Base-by-base conservation (phyloP, 768 basidiomycete genomes). In the Leucosporidium yakuticum region DNA sequence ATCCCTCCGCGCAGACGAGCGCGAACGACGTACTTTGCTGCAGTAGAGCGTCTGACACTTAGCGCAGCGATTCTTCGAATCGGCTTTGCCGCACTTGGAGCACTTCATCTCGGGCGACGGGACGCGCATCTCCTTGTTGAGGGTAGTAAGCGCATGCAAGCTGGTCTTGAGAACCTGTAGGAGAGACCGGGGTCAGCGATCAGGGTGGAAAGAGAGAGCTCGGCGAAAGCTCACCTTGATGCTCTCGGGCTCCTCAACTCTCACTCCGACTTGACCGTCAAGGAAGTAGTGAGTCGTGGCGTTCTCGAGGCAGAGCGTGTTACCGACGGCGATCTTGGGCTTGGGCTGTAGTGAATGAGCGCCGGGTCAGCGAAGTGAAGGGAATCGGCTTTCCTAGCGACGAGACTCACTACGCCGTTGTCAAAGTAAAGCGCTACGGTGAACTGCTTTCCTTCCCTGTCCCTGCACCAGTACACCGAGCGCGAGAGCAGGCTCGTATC, bases 121-220 rank as follows among this genome's bases (percentile, higher is more conserved):
- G 23, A 23, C n/a, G 11, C 50, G 9, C 21, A 51, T 11, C 50
- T 25, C 9, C 50, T 2, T 25, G 50, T 51, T 51, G 21, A 23
- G 15, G 11, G 15, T n/a, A 9, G 12, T 51, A 9, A 51, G 21
- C 20, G 50, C 4, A 2, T 9, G 9, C 20, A 51, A 21, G 9
- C 20, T 11, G 50, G 27, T n/a, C 2, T n/a, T n/a, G 11, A 53
- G 14, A n/a, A 53, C 51, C 51, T 53, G 21, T 14, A 25, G 4
- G 4, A 14, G 15, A 14, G 21, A 23, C 23, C 3, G 4, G 11
- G 6, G 51, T 53, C 27, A 27, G 27, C n/a, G n/a, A 27, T 25
- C 23, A 21, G 4, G 1, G 6, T n/a, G n/a, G 4, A 12, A 2
- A 8, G 3, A 17, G 4, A 8, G 3, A 17, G n/a, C n/a, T 9